Evolutionary conservation across 1,284 basidiomycete species (phyloP), one percentile per base, ranked within the genome.

Genomic region (Rhodotorula mucilaginosa): DNA sequence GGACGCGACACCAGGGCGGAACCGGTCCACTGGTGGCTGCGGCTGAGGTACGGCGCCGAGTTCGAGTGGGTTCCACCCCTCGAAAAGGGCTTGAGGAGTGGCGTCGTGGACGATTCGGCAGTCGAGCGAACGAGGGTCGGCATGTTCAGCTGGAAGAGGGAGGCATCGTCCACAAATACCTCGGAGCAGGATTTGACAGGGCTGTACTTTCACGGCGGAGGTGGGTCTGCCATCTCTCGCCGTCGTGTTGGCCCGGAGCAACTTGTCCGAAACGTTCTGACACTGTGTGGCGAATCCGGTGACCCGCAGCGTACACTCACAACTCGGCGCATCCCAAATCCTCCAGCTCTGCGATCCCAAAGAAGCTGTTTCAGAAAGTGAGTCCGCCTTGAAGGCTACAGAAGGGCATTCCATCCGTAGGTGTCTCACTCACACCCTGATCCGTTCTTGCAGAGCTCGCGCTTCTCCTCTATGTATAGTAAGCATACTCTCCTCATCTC

Each of bases 171-270:
- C 46, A 61, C 5, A 31, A 16, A 29, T 13, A 16, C 4, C 26
- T 31, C 26, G 16, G 56, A 21, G 3, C 29, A 29, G 16, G 59
- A 21, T 1, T 58, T 67, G 2, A 65, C 73, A n/a, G 74, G 74
- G 12, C 19, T 75, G 15, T 73, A 58, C 46, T 60, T 75, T 16
- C 74, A 75, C 26, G 74, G 74, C 0, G 74, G 74, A 6, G 74
- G 74, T 70, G 49, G 15, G 52, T 29, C 13, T 0, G 5, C 39
- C 13, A 8, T 5, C 2, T 44, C 51, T 5, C 8, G 1, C 1
- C 13, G 2, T 19, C 1, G 10, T 3, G 12, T 3, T 18, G 7
- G 59, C 15, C 7, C 2, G 19, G 3, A 12, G 44, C 7, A 48
- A n/a, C 5, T 16, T 26, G 46, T 13, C 21, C 44, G 57, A 58